A percentile compares a stretch with the other conserved stretches of the same genome.
phyloP scores from a whole-genome alignment of 108 stramenopile species.

The Stephanodiscus minutulus region DNA sequence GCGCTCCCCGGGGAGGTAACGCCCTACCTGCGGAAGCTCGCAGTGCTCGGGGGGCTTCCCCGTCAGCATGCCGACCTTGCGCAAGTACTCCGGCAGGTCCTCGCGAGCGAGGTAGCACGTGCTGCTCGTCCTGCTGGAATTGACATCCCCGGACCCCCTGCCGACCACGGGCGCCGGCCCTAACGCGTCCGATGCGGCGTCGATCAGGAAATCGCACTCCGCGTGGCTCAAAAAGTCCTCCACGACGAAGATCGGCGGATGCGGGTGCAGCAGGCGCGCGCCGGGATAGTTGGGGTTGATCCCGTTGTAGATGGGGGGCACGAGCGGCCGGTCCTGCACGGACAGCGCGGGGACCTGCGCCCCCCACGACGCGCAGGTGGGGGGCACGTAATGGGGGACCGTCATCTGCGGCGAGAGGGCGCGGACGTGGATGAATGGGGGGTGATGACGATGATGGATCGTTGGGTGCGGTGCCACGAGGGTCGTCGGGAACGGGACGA shows the following conservation, averaged over 20 bases:
- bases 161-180: conserved; percentile 88
- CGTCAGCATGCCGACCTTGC: conserved; percentile 79
- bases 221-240: conserved; percentile 76
- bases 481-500: too few relatives aligned
- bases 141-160: conserved; percentile 76
- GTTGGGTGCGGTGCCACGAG: neutral
- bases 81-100: conserved; percentile 78
- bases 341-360: conserved; percentile 37
- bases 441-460: neutral
- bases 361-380: conserved; percentile 41
- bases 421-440: neutral
- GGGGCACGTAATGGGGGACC: conserved; percentile 37
- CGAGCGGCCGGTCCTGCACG: conserved; percentile 72
- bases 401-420: neutral
- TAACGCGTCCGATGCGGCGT: conserved; percentile 66
- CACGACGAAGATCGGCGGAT: conserved; percentile 80
- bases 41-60: conserved; percentile 84
- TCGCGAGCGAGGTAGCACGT: conserved; percentile 87
- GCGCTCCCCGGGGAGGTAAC: conserved; percentile 82
- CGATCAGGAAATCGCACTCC: conserved; percentile 83
- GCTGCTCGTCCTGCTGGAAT: conserved; percentile 73
- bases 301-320: conserved; percentile 83
- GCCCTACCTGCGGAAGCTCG: conserved; percentile 92
- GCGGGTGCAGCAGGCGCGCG: conserved; percentile 53
- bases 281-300: conserved; percentile 86